A percentile compares a stretch with the other conserved stretches of the same genome.
These are phyloP conservation scores for Candida maris DNA, from an alignment of 805 yeast genomes.

Conservation along the genomic window DNA sequence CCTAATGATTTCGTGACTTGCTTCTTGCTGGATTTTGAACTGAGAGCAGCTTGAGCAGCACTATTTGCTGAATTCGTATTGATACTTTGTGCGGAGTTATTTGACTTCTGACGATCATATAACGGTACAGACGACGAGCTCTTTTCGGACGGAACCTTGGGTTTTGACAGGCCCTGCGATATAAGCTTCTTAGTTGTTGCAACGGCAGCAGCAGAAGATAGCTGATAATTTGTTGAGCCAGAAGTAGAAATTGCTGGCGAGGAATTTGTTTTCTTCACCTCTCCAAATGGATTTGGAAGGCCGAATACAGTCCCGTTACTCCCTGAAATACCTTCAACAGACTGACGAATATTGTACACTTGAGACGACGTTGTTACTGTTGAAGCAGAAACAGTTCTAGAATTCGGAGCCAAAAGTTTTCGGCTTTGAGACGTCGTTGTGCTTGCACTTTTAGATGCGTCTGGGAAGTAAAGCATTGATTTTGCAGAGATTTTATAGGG, in stretches of 20 bases:
- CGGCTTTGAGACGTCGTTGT: constrained; percentile 11
- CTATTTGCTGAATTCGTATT: constrained; percentile 1
- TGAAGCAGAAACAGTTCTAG: constrained; percentile 10
- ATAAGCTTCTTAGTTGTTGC: constrained; percentile 19
- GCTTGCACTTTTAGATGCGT: constrained; percentile 29
- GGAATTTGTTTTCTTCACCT: constrained; percentile 14
- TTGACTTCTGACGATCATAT: neutral
- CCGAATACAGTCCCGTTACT: constrained; percentile 19
- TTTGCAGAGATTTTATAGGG: constrained; percentile 75
- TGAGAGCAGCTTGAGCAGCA: constrained; percentile 1
- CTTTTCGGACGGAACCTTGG: constrained; percentile 6
- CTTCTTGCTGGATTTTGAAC: neutral
- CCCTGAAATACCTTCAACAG: constrained; percentile 6
- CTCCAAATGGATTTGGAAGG: constrained; percentile 17
- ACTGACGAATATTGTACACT: constrained; percentile 2
- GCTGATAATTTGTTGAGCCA: constrained; percentile 6
- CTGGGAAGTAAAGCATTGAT: constrained; percentile 75
- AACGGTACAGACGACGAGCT: neutral
- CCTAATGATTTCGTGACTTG: neutral
- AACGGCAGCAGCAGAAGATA: constrained; percentile 23
- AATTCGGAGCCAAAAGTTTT: constrained; percentile 4
- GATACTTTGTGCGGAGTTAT: neutral
- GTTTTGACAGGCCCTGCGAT: constrained; percentile 11
- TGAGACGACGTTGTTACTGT: constrained; percentile 5
- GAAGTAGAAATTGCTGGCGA: constrained; percentile 18